These are phyloP conservation scores for Hymenoscyphus fructigenus DNA, from an alignment of 2,329 filamentous ascomycete genomes.

Conservation along the genomic window DNA sequence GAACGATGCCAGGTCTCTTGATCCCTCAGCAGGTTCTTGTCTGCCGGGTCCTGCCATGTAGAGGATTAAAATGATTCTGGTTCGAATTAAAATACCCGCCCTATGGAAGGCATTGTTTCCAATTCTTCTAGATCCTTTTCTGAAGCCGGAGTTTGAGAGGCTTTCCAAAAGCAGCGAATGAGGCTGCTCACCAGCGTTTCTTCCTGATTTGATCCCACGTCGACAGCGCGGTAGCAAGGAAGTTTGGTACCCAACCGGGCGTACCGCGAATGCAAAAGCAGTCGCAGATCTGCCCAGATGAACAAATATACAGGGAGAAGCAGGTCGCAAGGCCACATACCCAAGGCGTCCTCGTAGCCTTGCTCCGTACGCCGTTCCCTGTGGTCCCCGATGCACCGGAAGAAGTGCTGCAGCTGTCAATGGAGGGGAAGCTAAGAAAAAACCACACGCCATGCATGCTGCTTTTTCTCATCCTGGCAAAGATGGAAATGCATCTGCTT, in stretches of 20 bases:
- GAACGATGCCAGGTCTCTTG: slow-evolving; percentile 1
- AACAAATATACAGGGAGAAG: neutral
- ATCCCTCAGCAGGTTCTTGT: neutral
- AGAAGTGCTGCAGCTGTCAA: too few relatives aligned
- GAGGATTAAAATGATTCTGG: neutral
- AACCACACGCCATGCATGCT: neutral
- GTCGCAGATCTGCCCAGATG: slow-evolving; percentile 18
- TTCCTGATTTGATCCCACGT: slow-evolving; percentile 18
- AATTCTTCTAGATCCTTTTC: slow-evolving; percentile 6
- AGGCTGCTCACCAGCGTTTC: slow-evolving; percentile 11
- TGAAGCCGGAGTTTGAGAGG: neutral
- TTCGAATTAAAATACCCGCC: neutral
- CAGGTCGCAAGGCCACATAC: neutral
- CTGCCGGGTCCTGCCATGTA: slow-evolving; percentile 6
- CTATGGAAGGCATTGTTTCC: neutral
- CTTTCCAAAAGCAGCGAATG: slow-evolving; percentile 11
- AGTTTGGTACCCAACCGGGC: neutral
- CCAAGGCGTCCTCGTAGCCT: neutral
- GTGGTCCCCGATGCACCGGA: too few relatives aligned
- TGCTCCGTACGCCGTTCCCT: neutral
- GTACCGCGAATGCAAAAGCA: slow-evolving; percentile 4
- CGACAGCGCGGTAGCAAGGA: slow-evolving; percentile 6
- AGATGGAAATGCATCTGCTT: neutral
- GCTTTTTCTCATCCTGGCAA: neutral
- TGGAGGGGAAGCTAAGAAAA: too few relatives aligned